Conservation (phyloP, 805 yeast genomes). For the Candida suzukii region DNA sequence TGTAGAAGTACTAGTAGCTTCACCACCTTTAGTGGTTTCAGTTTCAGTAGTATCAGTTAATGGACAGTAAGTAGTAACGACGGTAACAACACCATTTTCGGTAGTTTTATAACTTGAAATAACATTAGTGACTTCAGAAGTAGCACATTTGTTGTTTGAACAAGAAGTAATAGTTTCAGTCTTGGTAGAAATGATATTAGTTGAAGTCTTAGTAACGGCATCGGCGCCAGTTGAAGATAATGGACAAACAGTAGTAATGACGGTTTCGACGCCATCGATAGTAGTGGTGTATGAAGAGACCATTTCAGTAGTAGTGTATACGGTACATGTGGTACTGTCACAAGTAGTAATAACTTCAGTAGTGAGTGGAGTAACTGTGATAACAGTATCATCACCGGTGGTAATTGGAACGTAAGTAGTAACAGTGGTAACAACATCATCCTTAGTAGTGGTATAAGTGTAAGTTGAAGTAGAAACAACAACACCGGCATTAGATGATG, state of each 20-base stretch:
- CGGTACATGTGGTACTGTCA: slow-evolving; percentile 7
- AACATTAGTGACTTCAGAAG: slow-evolving; percentile 8
- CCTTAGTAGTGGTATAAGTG: background rate
- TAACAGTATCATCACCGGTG: slow-evolving; percentile 3
- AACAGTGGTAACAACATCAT: slow-evolving; percentile 5
- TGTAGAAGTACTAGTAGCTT: slow-evolving; percentile 7
- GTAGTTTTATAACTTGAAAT: slow-evolving; percentile 17
- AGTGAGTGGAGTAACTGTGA: slow-evolving; percentile 7
- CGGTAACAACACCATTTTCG: slow-evolving; percentile 12
- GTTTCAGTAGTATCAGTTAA: slow-evolving; percentile 5
- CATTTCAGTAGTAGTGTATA: slow-evolving; percentile 10
- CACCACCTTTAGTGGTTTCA: slow-evolving; percentile 7
- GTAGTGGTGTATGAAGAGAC: slow-evolving; percentile 19
- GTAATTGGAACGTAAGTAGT: slow-evolving; percentile 17
- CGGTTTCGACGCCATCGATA: slow-evolving; percentile 14
- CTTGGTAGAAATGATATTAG: slow-evolving; percentile 4
- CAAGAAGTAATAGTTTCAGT: slow-evolving; percentile 11
- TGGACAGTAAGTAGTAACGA: slow-evolving; percentile 17
- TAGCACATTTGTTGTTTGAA: slow-evolving; percentile 4
- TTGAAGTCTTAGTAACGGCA: slow-evolving; percentile 13
- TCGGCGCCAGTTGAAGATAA: too few species aligned
- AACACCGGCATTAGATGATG: background rate
- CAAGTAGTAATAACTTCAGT: slow-evolving; percentile 11
- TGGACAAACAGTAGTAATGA: slow-evolving; percentile 15
- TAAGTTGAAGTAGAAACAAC: too few species aligned